A percentile compares a stretch with the other conserved stretches of the same genome.
Conservation (phyloP, 2,329 filamentous ascomycete genomes). For the Chaetomium strumarium region DNA sequence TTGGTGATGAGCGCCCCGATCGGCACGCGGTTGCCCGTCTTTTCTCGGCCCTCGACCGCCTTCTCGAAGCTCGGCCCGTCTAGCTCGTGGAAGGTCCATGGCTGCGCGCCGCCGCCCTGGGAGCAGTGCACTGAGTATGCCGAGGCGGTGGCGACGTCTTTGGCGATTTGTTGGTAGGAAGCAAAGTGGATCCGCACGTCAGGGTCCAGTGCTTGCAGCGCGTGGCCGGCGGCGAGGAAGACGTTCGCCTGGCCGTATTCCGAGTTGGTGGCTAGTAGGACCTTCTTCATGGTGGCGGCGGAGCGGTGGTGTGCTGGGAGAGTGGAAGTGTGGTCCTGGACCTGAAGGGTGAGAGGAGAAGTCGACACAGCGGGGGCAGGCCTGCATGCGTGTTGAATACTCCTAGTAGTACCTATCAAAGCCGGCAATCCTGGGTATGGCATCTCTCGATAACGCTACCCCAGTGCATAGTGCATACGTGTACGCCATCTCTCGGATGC, state of each 20-base stretch:
- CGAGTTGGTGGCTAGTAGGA: constrained; percentile 22
- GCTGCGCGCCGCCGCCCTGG: constrained; percentile 21
- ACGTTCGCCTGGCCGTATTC: constrained; percentile 26
- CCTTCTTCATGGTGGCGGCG: constrained; percentile 3
- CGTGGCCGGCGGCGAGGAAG: constrained; percentile 21
- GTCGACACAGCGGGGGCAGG: too few species aligned
- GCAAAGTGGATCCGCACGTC: constrained; percentile 27
- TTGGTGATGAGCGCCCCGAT: neutral
- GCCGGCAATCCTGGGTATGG: too few species aligned
- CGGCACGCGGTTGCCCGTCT: too few species aligned
- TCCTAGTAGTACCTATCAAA: too few species aligned
- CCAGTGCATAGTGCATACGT: too few species aligned
- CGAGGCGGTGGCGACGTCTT: neutral
- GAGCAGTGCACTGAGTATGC: constrained; percentile 27
- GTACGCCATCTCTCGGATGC: too few species aligned
- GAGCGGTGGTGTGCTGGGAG: neutral
- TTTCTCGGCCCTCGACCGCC: neutral
- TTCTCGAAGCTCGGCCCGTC: constrained; percentile 15
- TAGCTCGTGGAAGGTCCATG: constrained; percentile 27
- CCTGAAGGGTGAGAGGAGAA: too few species aligned
- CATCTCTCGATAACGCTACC: too few species aligned
- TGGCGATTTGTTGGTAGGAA: constrained; percentile 33
- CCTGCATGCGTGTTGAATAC: too few species aligned
- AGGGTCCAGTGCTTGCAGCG: constrained; percentile 13
- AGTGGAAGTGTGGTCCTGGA: too few species aligned